Conservation (phyloP, 148 eudicot genomes). For the Camellia sinensis region DNA sequence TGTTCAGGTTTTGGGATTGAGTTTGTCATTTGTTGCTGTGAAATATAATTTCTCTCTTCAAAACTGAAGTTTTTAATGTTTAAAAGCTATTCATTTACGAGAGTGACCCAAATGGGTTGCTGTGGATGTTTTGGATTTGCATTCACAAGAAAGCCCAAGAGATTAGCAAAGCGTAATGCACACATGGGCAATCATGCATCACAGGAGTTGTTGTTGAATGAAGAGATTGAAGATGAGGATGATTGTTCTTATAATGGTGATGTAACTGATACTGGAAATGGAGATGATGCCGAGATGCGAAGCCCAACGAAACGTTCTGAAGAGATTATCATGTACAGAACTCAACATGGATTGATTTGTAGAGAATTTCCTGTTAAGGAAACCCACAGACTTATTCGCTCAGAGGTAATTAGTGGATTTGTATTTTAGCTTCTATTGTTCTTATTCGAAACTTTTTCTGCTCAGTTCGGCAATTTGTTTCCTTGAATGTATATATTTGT, state of each 20-base stretch:
- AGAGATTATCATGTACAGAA: slow-evolving; percentile 60
- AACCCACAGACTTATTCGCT: slow-evolving; percentile 65
- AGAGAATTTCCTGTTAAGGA: slow-evolving; percentile 81
- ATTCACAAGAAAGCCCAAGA: slow-evolving; percentile 48
- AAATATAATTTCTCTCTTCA: slow-evolving; percentile 15
- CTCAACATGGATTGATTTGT: slow-evolving; percentile 70
- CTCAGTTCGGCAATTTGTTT: neutral
- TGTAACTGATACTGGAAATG: slow-evolving; percentile 51
- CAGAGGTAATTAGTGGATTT: slow-evolving; percentile 53
- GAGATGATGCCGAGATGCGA: slow-evolving; percentile 48
- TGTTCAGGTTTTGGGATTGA: slow-evolving; percentile 29
- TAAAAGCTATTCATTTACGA: slow-evolving; percentile 33
- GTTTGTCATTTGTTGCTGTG: slow-evolving; percentile 5
- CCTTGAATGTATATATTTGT: neutral
- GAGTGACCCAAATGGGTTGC: slow-evolving; percentile 76
- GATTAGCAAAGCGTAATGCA: slow-evolving; percentile 31
- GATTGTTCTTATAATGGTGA: slow-evolving; percentile 45
- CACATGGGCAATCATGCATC: slow-evolving; percentile 39
- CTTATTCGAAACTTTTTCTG: neutral
- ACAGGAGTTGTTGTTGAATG: slow-evolving; percentile 53
- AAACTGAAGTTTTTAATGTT: slow-evolving; percentile 22
- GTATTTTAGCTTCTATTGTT: neutral
- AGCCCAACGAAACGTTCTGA: slow-evolving; percentile 66
- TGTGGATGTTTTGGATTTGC: slow-evolving; percentile 95
- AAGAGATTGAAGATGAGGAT: slow-evolving; percentile 50